phyloP scores from a whole-genome alignment of 768 basidiomycete genomes.

The Goffeauzyma gilvescens region DNA sequence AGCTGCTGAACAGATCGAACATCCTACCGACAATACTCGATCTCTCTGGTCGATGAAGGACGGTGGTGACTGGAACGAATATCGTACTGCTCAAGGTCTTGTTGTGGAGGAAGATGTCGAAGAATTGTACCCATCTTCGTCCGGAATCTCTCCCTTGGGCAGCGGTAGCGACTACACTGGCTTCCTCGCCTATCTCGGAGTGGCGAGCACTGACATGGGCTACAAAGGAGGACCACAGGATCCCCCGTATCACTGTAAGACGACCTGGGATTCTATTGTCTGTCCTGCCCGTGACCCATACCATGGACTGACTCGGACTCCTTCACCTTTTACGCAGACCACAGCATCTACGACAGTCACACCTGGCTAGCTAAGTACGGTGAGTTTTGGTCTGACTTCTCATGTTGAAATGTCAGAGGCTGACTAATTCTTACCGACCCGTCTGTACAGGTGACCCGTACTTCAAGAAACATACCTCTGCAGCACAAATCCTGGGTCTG shows the following conservation, averaged over 20 bases:
- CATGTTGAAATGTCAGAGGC: too few species aligned
- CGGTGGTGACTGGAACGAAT: constrained; percentile 39
- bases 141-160: constrained; percentile 42
- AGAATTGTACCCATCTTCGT: constrained; percentile 11
- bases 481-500: constrained; percentile 49
- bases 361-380: constrained; percentile 56
- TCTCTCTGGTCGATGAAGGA: constrained; percentile 70
- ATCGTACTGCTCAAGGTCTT: too few species aligned
- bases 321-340: constrained; percentile 13
- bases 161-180: constrained; percentile 82
- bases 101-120: constrained; percentile 12
- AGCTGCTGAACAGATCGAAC: constrained; percentile 51
- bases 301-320: background rate
- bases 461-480: constrained; percentile 38
- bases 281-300: constrained; percentile 13
- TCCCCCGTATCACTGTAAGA: constrained; percentile 51
- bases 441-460: too few species aligned
- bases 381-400: too few species aligned
- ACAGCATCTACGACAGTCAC: constrained; percentile 53
- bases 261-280: too few species aligned
- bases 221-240: constrained; percentile 29
- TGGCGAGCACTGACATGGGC: constrained; percentile 34
- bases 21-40: constrained; percentile 46
- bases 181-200: too few species aligned
- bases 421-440: background rate